Percentiles rank a stretch among this genome's conserved stretches.
phyloP scores from a whole-genome alignment of 2,329 filamentous ascomycete species.

The Hypoxylon sp. region DNA sequence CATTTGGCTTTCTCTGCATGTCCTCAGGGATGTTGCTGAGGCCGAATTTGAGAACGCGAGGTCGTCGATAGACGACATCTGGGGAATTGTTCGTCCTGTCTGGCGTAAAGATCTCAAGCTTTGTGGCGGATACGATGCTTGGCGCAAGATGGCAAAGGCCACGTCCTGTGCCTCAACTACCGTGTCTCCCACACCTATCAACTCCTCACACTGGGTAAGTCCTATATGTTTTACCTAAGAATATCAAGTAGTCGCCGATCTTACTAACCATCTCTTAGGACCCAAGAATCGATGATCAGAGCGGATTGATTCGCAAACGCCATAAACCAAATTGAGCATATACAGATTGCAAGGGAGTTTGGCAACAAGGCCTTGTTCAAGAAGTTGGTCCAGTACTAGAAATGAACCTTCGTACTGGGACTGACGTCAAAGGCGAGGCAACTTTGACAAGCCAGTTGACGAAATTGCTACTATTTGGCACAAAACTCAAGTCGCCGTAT shows the following conservation, averaged over 20 bases:
- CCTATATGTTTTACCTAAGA: too few species aligned
- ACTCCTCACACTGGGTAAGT: too few species aligned
- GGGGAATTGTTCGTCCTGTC: slow-evolving; percentile 15
- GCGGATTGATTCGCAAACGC: too few species aligned
- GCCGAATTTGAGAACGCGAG: not conserved
- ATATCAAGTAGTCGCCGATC: too few species aligned
- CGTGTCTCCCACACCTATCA: too few species aligned
- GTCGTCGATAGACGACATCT: slow-evolving; percentile 16
- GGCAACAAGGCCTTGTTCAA: not conserved
- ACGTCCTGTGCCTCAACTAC: not conserved
- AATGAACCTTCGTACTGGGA: not conserved
- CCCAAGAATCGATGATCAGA: too few species aligned
- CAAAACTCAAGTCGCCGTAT: too few species aligned
- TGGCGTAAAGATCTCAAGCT: not conserved
- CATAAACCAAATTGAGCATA: too few species aligned
- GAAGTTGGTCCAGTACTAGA: not conserved
- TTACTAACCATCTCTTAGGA: too few species aligned
- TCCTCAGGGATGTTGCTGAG: not conserved
- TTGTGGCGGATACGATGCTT: slow-evolving; percentile 31
- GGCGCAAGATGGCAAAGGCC: not conserved
- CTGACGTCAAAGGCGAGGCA: not conserved
- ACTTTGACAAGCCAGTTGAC: too few species aligned
- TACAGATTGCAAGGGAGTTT: not conserved
- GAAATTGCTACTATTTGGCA: too few species aligned
- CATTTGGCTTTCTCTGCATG: slow-evolving; percentile 32